Base-by-base conservation (phyloP, 2,329 filamentous ascomycete genomes). In the Penicillium sclerotigenum region DNA sequence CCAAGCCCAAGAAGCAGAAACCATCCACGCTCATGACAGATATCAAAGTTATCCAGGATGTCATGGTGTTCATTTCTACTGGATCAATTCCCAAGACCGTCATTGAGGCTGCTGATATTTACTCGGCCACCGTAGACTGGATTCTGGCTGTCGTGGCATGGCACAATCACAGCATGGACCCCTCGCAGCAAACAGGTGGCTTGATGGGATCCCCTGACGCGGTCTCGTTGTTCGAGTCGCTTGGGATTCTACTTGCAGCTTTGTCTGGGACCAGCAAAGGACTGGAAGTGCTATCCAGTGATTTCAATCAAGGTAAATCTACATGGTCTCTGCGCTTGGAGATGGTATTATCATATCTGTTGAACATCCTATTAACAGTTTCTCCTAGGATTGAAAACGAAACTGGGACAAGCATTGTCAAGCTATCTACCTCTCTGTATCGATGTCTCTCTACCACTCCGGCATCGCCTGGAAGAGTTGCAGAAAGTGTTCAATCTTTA, bases 401-500 rank as follows among this genome's bases (percentile, higher is more conserved):
- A 71, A 36, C 54, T 77, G 41, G 74, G 73, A 5, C 68, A 71
- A 51, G 74, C 73, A 36, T 66, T 77, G 40, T 71, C 71, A 4
- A 65, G 68, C 38, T 77, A 76, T 63, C 61, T 75, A 10, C 74
- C 73, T 11, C 64, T 76, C n/a, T 77, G 73, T 53, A 68, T 68
- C 24, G 71, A 71, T 33, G 66, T 76, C 5, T 76, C 74, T 18
- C 56, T 74, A 52, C 71, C 72, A 8, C 62, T 77, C 24, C 68
- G 73, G 2, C 73, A 72, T 47, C 65, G 75, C 20, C 60, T 77
- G 31, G 75, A 76, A 58, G 59, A 65, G 24, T 52, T 77, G 41
- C 75, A 76, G 54, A 77, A 77, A 49, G 73, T 71, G 40, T 77
- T 76, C 43, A 70, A 70, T 55, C 59, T 77, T n/a, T 75, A 72